Conservation (phyloP, 306 rosid genomes). For the Canavalia gladiata region DNA sequence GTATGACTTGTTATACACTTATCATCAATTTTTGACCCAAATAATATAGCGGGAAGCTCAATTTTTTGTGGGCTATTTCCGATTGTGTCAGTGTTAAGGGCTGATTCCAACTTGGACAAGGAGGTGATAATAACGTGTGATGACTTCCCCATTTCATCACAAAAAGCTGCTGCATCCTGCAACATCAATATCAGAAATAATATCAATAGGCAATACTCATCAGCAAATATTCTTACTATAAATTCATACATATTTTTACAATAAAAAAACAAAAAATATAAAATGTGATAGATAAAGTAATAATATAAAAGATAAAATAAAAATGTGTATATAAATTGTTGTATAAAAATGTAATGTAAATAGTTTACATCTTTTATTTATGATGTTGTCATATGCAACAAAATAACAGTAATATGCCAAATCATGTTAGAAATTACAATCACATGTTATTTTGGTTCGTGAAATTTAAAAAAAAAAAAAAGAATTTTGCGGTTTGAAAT, state of each 20-base stretch:
- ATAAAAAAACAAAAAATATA: no score
- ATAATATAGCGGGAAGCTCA: background rate
- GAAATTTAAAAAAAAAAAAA: background rate
- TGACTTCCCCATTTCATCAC: background rate
- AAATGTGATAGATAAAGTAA: no score
- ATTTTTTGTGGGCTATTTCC: background rate
- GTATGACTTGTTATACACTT: background rate
- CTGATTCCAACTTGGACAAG: background rate
- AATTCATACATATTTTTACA: no score
- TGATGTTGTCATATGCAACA: background rate
- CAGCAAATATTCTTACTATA: no score
- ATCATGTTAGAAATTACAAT: background rate
- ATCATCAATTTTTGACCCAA: background rate
- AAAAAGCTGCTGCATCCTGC: background rate
- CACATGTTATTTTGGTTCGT: background rate
- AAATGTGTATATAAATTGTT: no score
- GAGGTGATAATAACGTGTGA: background rate
- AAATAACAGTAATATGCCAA: no score
- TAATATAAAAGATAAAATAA: no score
- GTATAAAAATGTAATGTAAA: no score
- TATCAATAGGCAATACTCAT: background rate
- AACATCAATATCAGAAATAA: background rate
- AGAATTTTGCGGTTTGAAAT: no score
- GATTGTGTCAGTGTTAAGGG: background rate
- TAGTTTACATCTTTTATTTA: background rate